Conservation (phyloP, 2,329 filamentous ascomycete species). For the Pseudogymnoascus verrucosus region DNA sequence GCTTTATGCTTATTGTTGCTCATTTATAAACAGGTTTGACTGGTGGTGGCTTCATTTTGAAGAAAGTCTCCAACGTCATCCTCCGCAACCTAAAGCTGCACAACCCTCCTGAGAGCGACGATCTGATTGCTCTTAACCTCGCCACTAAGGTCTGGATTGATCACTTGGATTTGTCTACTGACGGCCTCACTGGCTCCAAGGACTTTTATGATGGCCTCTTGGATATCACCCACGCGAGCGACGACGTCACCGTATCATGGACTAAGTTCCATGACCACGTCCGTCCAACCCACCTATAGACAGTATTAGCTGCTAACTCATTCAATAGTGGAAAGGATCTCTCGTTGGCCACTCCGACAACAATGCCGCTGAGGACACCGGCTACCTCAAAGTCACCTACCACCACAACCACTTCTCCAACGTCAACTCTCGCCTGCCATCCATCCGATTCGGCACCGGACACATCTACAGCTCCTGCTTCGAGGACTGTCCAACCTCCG, state of each 20-base stretch:
- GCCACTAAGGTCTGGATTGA: slow-evolving; percentile 58
- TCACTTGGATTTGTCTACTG: slow-evolving; percentile 56
- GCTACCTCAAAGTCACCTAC: slow-evolving; percentile 56
- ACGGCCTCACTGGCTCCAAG: slow-evolving; percentile 49
- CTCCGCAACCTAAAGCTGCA: slow-evolving; percentile 47
- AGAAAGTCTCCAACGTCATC: slow-evolving; percentile 43
- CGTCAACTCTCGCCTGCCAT: slow-evolving; percentile 55
- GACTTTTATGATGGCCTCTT: slow-evolving; percentile 63
- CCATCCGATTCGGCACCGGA: slow-evolving; percentile 57
- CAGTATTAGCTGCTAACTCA: neutral
- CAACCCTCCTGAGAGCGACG: slow-evolving; percentile 37
- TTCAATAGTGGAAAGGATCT: slow-evolving; percentile 43
- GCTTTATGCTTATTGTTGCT: neutral
- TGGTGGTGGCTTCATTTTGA: slow-evolving; percentile 39
- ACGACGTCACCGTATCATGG: slow-evolving; percentile 51
- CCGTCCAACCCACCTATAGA: neutral
- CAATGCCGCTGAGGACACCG: slow-evolving; percentile 51
- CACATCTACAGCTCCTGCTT: slow-evolving; percentile 52
- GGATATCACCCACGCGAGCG: slow-evolving; percentile 53
- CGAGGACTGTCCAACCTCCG: slow-evolving; percentile 35
- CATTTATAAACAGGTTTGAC: slow-evolving; percentile 28
- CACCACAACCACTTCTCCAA: slow-evolving; percentile 59
- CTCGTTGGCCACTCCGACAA: slow-evolving; percentile 53
- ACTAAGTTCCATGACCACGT: slow-evolving; percentile 46
- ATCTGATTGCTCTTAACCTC: slow-evolving; percentile 43